phyloP scores from a whole-genome alignment of 2,329 filamentous ascomycete species.

The Stachybotrys chlorohalonatus region DNA sequence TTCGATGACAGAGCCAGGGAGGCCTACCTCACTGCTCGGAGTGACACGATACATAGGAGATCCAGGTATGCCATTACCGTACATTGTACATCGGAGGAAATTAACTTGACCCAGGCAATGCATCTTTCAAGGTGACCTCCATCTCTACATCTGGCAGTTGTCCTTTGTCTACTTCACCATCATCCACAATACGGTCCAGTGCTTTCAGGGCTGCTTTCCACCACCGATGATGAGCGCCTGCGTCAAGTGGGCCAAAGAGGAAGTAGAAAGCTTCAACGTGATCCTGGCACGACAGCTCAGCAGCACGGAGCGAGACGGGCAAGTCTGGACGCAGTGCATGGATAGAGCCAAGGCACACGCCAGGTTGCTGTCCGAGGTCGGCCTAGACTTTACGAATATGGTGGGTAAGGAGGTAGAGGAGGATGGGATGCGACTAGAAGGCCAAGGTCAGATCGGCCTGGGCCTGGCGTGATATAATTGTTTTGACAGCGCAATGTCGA shows the following conservation, averaged over 20 bases:
- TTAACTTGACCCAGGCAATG: slow-evolving; percentile 58
- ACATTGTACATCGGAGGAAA: background rate
- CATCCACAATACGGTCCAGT: slow-evolving; percentile 85
- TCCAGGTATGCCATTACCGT: slow-evolving; percentile 49
- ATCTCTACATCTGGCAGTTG: slow-evolving; percentile 88
- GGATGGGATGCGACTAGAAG: slow-evolving; percentile 6
- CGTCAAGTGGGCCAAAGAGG: slow-evolving; percentile 96
- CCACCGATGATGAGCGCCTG: slow-evolving; percentile 84
- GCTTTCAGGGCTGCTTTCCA: slow-evolving; percentile 82
- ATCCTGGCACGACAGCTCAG: slow-evolving; percentile 78
- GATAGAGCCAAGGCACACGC: slow-evolving; percentile 74
- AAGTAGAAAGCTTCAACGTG: slow-evolving; percentile 83
- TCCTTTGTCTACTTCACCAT: slow-evolving; percentile 94
- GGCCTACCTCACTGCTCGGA: slow-evolving; percentile 73
- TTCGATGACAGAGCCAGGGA: slow-evolving; percentile 86
- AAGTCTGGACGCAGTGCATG: slow-evolving; percentile 76
- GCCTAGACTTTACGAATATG: slow-evolving; percentile 79
- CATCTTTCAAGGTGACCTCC: slow-evolving; percentile 88
- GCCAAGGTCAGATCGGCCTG: slow-evolving; percentile 15
- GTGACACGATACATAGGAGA: slow-evolving; percentile 69
- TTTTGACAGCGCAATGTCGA: background rate
- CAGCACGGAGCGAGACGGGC: slow-evolving; percentile 67
- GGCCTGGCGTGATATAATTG: slow-evolving; percentile 15
- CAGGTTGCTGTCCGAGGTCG: slow-evolving; percentile 70
- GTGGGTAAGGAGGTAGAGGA: slow-evolving; percentile 51